Evolutionary conservation across 1,284 basidiomycete genomes (phyloP).

Genomic region (Cryptococcus neoformans): DNA sequence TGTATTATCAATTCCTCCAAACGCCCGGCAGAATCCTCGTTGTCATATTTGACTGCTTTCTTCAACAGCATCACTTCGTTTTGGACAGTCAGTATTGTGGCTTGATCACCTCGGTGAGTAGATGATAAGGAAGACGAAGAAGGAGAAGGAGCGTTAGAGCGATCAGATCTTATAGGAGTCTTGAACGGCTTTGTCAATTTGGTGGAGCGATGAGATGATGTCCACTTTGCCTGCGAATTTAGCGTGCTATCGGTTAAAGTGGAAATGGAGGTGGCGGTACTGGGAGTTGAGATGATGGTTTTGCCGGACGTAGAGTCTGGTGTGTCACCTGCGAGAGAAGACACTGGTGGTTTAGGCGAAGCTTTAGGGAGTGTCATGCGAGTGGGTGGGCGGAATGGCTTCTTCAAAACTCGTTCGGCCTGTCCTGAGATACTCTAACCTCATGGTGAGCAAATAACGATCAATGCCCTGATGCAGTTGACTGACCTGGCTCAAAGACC

Average conservation of each 20-base stretch:
- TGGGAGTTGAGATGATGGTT: constrained; percentile 1
- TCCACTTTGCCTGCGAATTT: no score
- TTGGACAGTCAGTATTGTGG: constrained; percentile 24
- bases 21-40: constrained; percentile 27
- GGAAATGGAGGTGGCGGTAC: not conserved
- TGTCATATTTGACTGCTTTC: constrained; percentile 31
- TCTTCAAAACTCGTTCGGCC: constrained; percentile 33
- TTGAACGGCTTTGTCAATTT: constrained; percentile 28
- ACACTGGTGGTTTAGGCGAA: not conserved
- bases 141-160: constrained; percentile 12
- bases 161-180: constrained; percentile 13
- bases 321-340: not conserved
- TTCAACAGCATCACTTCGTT: constrained; percentile 20
- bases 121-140: not conserved
- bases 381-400: constrained; percentile 36
- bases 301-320: not conserved
- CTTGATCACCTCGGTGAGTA: not conserved
- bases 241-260: not conserved
- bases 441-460: not conserved
- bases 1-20: constrained; percentile 22
- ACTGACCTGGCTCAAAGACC: constrained; percentile 20
- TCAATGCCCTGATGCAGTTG: not conserved
- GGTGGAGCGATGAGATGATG: not conserved
- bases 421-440: constrained; percentile 16
- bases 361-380: not conserved